Percentiles rank a stretch among this genome's conserved stretches.
phyloP scores from a whole-genome alignment of 345 rosid species.

The Arabis hirsuta region DNA sequence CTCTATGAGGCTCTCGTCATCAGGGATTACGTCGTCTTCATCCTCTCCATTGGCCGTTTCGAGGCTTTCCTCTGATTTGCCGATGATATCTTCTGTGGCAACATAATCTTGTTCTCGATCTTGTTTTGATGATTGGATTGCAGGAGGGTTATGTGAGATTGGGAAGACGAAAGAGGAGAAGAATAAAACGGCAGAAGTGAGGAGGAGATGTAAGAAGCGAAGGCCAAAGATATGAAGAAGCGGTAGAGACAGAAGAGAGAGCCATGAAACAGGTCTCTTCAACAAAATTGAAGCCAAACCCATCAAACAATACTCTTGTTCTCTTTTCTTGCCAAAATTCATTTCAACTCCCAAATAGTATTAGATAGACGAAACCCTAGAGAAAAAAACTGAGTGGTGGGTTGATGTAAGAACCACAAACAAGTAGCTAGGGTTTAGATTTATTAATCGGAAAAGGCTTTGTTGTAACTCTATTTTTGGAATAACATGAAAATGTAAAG shows the following conservation, averaged over 20 bases:
- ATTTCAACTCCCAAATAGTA: slow-evolving; percentile 11
- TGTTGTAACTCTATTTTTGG: slow-evolving; percentile 12
- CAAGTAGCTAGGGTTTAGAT: slow-evolving; percentile 16
- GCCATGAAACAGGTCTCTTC: slow-evolving; percentile 48
- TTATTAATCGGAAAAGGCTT: background rate
- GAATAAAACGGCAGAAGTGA: slow-evolving; percentile 50
- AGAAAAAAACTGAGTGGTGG: background rate
- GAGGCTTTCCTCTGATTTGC: background rate
- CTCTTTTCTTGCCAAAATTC: slow-evolving; percentile 33
- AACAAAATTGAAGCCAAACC: slow-evolving; percentile 41
- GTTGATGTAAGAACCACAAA: slow-evolving; percentile 7
- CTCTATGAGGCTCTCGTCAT: slow-evolving; percentile 78
- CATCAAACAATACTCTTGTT: slow-evolving; percentile 41
- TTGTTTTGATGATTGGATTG: slow-evolving; percentile 28
- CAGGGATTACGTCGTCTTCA: slow-evolving; percentile 57
- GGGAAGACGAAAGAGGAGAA: slow-evolving; percentile 43
- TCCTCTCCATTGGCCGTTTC: slow-evolving; percentile 21
- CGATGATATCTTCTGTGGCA: background rate
- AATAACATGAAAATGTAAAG: slow-evolving; percentile 22
- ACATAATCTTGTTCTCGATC: slow-evolving; percentile 29
- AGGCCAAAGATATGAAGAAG: slow-evolving; percentile 42
- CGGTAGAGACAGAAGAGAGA: slow-evolving; percentile 40
- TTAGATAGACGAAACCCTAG: slow-evolving; percentile 30
- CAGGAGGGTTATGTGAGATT: slow-evolving; percentile 22
- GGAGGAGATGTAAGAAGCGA: slow-evolving; percentile 44